Conservation (phyloP, 768 basidiomycete genomes). For the Tulasnella sp. region DNA sequence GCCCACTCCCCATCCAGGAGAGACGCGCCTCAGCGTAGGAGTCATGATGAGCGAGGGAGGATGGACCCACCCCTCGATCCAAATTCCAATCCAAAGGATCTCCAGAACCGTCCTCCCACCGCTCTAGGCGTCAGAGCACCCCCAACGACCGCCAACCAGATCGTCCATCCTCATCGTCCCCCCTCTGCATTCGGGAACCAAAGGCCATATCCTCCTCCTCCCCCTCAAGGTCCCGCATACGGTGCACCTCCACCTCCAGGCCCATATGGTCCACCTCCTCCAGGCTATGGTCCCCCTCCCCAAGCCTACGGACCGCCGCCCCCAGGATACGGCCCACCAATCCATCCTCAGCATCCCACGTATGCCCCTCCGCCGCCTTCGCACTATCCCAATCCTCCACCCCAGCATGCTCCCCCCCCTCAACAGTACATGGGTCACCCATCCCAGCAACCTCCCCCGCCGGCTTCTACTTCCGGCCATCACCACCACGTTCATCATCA, state of each 20-base stretch:
- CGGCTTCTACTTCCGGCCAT: background rate
- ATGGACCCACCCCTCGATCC: background rate
- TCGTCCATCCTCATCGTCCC: slow-evolving; percentile 3
- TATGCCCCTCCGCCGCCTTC: slow-evolving; percentile 13
- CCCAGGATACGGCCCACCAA: slow-evolving; percentile 7
- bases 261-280: slow-evolving; percentile 13
- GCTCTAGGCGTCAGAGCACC: background rate
- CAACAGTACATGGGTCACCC: slow-evolving; percentile 19
- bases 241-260: background rate
- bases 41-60: background rate
- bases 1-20: background rate
- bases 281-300: slow-evolving; percentile 4
- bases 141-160: slow-evolving; percentile 3
- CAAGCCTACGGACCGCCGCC: slow-evolving; percentile 8
- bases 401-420: slow-evolving; percentile 11
- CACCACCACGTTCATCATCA: slow-evolving; percentile 25
- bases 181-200: slow-evolving; percentile 21
- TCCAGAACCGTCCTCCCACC: background rate
- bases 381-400: background rate
- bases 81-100: background rate
- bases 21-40: background rate
- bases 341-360: slow-evolving; percentile 8
- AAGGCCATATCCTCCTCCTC: background rate
- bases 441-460: slow-evolving; percentile 14
- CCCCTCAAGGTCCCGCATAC: background rate